Evolutionary conservation across 208 protist species (phyloP).

Genomic region (Crithidia thermophila): DNA sequence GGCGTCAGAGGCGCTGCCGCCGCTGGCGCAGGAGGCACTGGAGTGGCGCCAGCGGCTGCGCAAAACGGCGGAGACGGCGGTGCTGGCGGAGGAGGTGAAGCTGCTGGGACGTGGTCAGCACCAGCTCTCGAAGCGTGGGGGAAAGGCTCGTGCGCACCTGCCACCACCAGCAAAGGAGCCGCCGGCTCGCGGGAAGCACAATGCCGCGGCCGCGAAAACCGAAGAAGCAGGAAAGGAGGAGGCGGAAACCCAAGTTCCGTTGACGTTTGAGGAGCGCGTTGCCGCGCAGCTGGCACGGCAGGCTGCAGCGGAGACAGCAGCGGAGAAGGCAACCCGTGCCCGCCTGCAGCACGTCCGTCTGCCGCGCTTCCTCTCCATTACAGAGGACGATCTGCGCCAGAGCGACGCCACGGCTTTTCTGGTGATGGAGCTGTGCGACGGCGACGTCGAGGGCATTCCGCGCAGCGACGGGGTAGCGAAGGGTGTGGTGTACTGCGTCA

Average conservation of each 20-base stretch:
- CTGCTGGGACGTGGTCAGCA: constrained; percentile 17
- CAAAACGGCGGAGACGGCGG: constrained; percentile 36
- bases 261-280: constrained; percentile 35
- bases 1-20: constrained; percentile 63
- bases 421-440: constrained; percentile 86
- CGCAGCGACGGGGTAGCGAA: constrained; percentile 55
- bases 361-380: constrained; percentile 81
- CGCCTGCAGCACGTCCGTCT: constrained; percentile 47
- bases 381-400: constrained; percentile 59
- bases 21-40: constrained; percentile 49
- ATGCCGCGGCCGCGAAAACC: too few relatives aligned
- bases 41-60: constrained; percentile 34
- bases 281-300: constrained; percentile 22
- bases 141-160: neutral
- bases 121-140: neutral
- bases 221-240: too few relatives aligned
- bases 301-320: constrained; percentile 24
- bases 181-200: too few relatives aligned
- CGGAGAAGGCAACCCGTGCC: constrained; percentile 31
- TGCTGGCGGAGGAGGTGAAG: constrained; percentile 34
- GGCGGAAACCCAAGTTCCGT: too few relatives aligned
- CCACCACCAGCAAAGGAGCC: too few relatives aligned
- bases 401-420: constrained; percentile 79
- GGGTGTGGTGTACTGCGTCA: constrained; percentile 81
- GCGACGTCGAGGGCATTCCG: constrained; percentile 75